Base-by-base conservation (phyloP, 2,329 filamentous ascomycete genomes). In the Colletotrichum cuscutae region DNA sequence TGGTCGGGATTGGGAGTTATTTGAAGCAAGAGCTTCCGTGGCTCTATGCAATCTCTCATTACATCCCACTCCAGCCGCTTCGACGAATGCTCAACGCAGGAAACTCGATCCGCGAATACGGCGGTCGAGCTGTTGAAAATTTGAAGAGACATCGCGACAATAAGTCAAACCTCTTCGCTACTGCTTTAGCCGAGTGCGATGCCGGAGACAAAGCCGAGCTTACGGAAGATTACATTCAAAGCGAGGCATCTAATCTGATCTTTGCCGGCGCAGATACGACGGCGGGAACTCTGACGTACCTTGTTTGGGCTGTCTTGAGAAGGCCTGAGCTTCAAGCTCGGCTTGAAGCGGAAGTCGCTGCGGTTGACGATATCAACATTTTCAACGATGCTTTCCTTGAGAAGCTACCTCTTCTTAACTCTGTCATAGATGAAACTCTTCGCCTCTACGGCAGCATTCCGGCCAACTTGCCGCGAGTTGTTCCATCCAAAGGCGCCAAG, bases 201-300 rank as follows among this genome's bases (percentile, higher is more conserved):
- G 22, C 59, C 19, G 42, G 46, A 8, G 66, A 59, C 8, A 70
- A 72, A 49, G 24, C 53, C 1, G 19, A 49, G 7, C 56, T 72
- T 5, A 65, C 59, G 3, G 66, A 70, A 19, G n/a, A 75, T 1
- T 84, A 88, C 28, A 80, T 87, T 1, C 68, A 76, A 3, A 75
- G 76, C 22, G 83, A 87, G 58, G 86, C 86, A 0, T 79, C 80
- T 15, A 77, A 75, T 0, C 87, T 86, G 75, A 88, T 89, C 62
- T 71, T 86, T 7, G 88, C 87, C 0, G 88, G 88, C 2, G 86
- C 82, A 49, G 87, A 89, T 71, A 89, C 88, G 0, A 88, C 87
- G 0, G 84, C 87, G 1, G 81, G 82, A 13, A 85, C 85, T 0
- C 73, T 89, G 32, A 89, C 86, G 0, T 89, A 88, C 68, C 77